Conservation (phyloP, 257 asterid species). For the Knoxia roxburghii region DNA sequence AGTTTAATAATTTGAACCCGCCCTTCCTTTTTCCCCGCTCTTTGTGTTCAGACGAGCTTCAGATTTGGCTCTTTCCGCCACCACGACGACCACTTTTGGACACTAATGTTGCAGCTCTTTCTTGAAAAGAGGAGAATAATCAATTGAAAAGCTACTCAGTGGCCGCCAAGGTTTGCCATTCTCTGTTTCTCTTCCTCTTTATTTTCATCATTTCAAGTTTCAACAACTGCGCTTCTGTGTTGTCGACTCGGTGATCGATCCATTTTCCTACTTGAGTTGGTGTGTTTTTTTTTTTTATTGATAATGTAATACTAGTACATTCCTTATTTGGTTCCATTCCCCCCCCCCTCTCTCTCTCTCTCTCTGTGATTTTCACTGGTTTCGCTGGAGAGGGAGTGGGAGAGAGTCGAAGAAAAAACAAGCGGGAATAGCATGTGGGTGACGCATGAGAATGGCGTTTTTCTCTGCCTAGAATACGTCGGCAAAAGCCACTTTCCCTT, state of each 20-base stretch:
- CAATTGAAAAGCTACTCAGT: neutral
- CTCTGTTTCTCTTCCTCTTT: neutral
- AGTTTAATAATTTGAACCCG: neutral
- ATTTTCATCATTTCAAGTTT: neutral
- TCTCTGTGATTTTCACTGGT: neutral
- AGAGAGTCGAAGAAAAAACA: neutral
- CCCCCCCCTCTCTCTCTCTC: too few species aligned
- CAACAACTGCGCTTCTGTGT: neutral
- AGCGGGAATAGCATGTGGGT: neutral
- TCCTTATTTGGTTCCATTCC: too few species aligned
- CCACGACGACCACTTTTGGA: neutral
- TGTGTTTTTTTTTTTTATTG: too few species aligned
- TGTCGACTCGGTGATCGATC: too few species aligned
- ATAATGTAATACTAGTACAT: too few species aligned
- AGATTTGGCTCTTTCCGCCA: too few species aligned
- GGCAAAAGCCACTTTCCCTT: too few species aligned
- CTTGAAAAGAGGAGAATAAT: too few species aligned
- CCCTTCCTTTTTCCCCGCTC: neutral
- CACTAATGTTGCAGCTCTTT: neutral
- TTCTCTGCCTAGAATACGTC: too few species aligned
- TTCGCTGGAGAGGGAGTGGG: neutral
- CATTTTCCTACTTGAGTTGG: too few species aligned
- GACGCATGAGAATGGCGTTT: neutral
- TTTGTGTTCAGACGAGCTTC: too few species aligned
- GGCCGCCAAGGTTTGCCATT: neutral